Base-by-base conservation (phyloP, 2,329 filamentous ascomycete species). In the Colletotrichum scovillei region DNA sequence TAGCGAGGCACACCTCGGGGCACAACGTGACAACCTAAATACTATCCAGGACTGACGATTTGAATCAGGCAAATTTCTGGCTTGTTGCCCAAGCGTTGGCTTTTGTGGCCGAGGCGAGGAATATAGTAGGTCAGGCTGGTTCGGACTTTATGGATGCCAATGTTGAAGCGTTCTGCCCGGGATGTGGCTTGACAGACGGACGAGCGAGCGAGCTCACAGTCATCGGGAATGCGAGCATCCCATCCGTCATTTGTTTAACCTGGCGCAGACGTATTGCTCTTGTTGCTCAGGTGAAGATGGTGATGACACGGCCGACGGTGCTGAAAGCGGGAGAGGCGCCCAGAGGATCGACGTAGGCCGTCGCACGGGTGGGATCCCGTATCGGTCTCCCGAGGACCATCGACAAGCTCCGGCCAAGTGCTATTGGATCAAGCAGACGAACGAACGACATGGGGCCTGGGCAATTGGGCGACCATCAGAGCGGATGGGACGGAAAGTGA, bases 251-350 rank as follows among this genome's bases (percentile, higher is more conserved):
- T 56, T 22, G 22, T 16, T 30, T 26, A n/a, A 22, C 52, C 22
- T 24, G 49, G 67, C 56, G 42, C 56, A 22, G 38, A 30, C 30
- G 55, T 42, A 32, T 70, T 28, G 56, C n/a, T 32, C n/a, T 38
- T 9, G 70, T 64, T 66, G 55, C 12, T 24, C 38, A 19, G 26
- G 55, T 57, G 60, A 62, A 49, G 38, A 55, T 52, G 56, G 67
- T 58, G 67, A 32, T 70, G 56, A 68, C 52, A 69, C 58, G 65
- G 63, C 58, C 60, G 58, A 72, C 55, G 60, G 35, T 28, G 60
- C 67, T 62, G 70, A 70, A 73, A 70, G 70, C 70, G 70, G 70
- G 60, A 70, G 70, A 66, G 67, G 55, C 35, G 55, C 66, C 46
- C 55, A 57, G 70, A 38, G 26, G 70, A 66, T 70, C 60, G 70